Evolutionary conservation across 768 basidiomycete species (phyloP), one percentile per base, ranked within the genome.

Genomic region (Trametes maxima): DNA sequence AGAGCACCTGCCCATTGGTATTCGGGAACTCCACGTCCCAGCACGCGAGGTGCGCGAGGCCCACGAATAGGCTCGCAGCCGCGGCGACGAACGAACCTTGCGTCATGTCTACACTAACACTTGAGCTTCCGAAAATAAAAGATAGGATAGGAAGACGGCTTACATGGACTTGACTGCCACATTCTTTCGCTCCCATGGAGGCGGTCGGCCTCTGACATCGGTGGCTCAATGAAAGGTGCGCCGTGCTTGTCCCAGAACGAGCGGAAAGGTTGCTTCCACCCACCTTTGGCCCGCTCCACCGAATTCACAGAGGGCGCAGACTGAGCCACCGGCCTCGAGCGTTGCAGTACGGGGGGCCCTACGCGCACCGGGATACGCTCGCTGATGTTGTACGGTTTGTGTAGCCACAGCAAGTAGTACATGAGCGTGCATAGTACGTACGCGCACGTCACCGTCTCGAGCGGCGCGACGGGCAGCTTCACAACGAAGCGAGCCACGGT

Each of bases 21-120:
- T 64, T 64, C 5, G 63, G 63, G 21, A 64, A 64, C 51, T 64
- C 63, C 44, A 60, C 58, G 39, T 59, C 42, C 63, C 58, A 60
- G 59, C 63, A 64, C 13, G 59, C 54, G 39, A 64, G 54, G 50
- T 64, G 63, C 44, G 63, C 63, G 33, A 64, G 48, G 14, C 63
- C 63, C 16, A 64, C 54, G 6, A 60, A 22, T 16, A 64, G 43
- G 45, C 63, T 57, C 8, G 59, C 63, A 0, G 39, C 54, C n/a
- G 63, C 47, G 1, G 54, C 59, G 44, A 64, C 35, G 44, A 64
- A 49, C 22, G 63, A 64, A 19, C 63, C 63, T 10, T 64, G 59
- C 7, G 59, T 64, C 59, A 64, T 35, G 51, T 64, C 63, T 64
- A 24, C 16, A 10, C 12, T 14, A 16, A 19, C 21, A 19, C 16